Evolutionary conservation across 495 filamentous ascomycete genomes (phyloP), one percentile per base, ranked within the genome.

Genomic region (Tuber calosporum): DNA sequence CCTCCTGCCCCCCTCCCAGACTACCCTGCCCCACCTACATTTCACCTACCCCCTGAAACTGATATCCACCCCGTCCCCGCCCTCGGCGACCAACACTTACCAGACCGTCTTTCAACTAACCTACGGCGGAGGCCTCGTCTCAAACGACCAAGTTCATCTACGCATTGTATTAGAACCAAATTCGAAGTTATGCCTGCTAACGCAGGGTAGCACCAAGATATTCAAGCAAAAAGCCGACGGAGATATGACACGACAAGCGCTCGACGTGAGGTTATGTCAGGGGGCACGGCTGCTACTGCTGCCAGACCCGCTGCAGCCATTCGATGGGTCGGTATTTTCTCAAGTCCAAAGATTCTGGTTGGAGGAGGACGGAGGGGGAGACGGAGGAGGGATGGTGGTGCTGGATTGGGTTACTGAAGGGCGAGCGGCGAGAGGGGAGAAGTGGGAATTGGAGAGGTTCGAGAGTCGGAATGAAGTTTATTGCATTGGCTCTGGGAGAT

Each of bases 31-130:
- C 68, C 87, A 86, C 36, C 86, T 97, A 73, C 89, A 88, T 45
- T 98, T 94, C 83, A 91, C 95, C 82, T 99, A 97, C 81, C 95
- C 95, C 15, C 87, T 99, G 43, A 99, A 99, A 82, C 90, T 99
- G 43, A 90, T 99, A 80, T 89, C 93, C 8, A 67, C 26, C 83
- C 89, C 94, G 4, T 67, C 15, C 83, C 86, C 83, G 19, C 87
- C 89, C 13, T 84, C 85, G 40, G 83, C 84, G 11, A 82, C 84
- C 0, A 80, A 83, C n/a, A 84, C 86, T 6, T 85, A 86, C 48
- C 84, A 83, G 83, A 91, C 87, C 83, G 86, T 94, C 58, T 97
- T 97, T 82, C 87, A 97, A 73, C 89, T 99, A 66, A 96, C 93
- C 66, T 99, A 99, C 80, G 95, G 95, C 73, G 95, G 95, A 66